phyloP scores from a whole-genome alignment of 2,329 filamentous ascomycete species.

The Xylaria arbuscula region DNA sequence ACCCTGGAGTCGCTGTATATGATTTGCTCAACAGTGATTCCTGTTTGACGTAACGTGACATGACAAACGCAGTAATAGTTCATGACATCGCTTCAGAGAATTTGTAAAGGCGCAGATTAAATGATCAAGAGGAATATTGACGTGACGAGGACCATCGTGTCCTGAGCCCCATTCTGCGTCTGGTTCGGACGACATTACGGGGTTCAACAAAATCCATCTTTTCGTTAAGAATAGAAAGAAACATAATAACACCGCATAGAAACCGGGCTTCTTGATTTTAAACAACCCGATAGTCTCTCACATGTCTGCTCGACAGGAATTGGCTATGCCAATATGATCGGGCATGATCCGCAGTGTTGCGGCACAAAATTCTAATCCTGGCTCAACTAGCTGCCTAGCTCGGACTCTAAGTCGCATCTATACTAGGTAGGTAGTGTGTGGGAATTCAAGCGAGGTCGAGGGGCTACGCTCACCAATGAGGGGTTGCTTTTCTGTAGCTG shows the following conservation, averaged over 20 bases:
- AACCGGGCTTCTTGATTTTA: neutral
- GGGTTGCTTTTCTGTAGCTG: slow-evolving; percentile 2
- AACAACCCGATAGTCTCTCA: neutral
- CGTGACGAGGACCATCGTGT: neutral
- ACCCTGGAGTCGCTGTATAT: neutral
- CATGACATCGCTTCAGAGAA: neutral
- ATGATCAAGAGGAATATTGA: neutral
- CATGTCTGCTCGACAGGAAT: neutral
- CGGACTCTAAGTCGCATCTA: neutral
- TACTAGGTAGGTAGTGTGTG: neutral
- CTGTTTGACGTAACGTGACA: neutral
- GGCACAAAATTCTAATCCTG: slow-evolving; percentile 7
- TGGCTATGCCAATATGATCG: neutral
- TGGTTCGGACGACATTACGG: neutral
- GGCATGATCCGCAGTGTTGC: neutral
- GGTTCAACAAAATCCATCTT: neutral
- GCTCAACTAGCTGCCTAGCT: neutral
- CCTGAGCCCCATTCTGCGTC: neutral
- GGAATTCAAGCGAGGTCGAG: neutral
- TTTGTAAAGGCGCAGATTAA: neutral
- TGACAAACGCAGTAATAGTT: neutral
- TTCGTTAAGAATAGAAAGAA: slow-evolving; percentile 14
- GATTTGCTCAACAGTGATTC: too few species aligned
- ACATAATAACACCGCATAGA: neutral
- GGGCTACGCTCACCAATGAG: slow-evolving; percentile 1